phyloP scores from a whole-genome alignment of 2,329 filamentous ascomycete genomes.

The Paracoccidioides brasiliensis region DNA sequence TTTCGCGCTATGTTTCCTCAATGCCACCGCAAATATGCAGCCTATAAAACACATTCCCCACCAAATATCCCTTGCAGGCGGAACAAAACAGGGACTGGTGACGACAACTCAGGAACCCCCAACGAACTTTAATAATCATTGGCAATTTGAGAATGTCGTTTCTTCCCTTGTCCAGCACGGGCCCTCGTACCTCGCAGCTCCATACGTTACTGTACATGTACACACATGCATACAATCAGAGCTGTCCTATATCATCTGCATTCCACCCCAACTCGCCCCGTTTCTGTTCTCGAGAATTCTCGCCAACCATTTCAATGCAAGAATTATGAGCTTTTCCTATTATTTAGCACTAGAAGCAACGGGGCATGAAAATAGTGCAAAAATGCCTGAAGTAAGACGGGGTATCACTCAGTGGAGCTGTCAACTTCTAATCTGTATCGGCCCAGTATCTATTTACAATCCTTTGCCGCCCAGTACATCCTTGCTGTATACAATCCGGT shows the following conservation, averaged over 20 bases:
- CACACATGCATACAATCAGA: neutral
- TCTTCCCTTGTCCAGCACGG: neutral
- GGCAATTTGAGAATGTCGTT: neutral
- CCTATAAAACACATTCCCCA: neutral
- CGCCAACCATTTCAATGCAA: neutral
- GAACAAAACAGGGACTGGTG: neutral
- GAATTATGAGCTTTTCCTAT: neutral
- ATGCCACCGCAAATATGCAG: neutral
- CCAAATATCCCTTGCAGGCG: neutral
- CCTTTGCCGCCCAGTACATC: neutral
- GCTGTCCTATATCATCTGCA: neutral
- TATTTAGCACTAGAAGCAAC: neutral
- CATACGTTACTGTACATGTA: neutral
- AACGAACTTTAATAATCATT: neutral
- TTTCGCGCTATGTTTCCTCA: neutral
- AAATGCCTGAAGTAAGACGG: neutral
- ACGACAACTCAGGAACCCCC: neutral
- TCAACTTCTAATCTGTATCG: neutral
- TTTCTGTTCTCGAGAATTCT: neutral
- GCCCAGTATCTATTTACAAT: neutral
- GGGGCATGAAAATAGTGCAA: neutral
- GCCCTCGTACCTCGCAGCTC: neutral
- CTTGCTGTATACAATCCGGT: neutral
- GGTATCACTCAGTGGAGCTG: neutral
- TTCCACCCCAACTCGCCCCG: neutral